Conservation (phyloP, 495 filamentous ascomycete species). For the Aspergillus kassunensis region DNA sequence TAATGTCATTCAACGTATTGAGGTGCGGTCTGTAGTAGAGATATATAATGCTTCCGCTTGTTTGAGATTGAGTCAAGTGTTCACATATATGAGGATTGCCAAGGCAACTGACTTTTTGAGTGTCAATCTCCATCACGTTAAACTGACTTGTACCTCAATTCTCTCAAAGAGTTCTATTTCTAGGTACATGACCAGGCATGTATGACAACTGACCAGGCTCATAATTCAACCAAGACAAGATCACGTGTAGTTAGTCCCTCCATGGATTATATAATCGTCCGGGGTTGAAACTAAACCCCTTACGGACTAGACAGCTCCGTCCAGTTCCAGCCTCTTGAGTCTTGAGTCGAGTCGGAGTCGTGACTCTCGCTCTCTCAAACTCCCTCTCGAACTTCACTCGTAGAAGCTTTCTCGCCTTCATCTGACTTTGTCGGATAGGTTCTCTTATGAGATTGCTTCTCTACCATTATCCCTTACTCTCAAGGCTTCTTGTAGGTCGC, state of each 20-base stretch:
- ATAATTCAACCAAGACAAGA: too few relatives aligned
- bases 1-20: too few relatives aligned
- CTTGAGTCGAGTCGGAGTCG: conserved; percentile 3
- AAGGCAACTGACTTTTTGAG: too few relatives aligned
- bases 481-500: conserved; percentile 49
- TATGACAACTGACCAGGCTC: too few relatives aligned
- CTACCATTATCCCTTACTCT: conserved; percentile 17
- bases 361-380: conserved; percentile 12
- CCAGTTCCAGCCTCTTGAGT: conserved; percentile 19
- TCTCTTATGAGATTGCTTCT: conserved; percentile 13
- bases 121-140: too few relatives aligned
- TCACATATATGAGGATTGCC: too few relatives aligned
- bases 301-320: conserved; percentile 1
- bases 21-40: too few relatives aligned
- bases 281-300: background rate
- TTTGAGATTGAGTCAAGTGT: too few relatives aligned
- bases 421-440: conserved; percentile 16
- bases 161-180: too few relatives aligned
- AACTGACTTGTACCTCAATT: background rate
- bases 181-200: too few relatives aligned
- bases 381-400: conserved; percentile 7
- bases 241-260: background rate
- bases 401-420: conserved; percentile 16
- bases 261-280: background rate
- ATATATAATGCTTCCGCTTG: too few relatives aligned